Conservation (phyloP, 306 rosid species). For the Vigna trinervia region DNA sequence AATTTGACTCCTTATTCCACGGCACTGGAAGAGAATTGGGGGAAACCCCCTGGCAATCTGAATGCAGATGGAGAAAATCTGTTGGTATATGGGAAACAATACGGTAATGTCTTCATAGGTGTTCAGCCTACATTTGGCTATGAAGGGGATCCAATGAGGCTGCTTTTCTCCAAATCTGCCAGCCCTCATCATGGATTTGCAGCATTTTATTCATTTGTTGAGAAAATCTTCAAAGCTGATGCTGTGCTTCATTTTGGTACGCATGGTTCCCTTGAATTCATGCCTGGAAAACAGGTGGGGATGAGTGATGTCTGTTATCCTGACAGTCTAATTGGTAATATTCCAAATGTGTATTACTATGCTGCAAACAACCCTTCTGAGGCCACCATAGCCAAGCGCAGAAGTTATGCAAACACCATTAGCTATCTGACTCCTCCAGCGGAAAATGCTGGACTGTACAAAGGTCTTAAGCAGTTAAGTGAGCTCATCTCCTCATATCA, state of each 20-base stretch:
- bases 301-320: conserved; percentile 99
- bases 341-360: conserved; percentile 92
- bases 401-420: conserved; percentile 97
- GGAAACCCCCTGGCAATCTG: conserved; percentile 94
- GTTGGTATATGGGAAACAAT: conserved; percentile 90
- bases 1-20: conserved; percentile 78
- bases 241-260: conserved; percentile 97
- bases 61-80: conserved; percentile 98
- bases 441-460: conserved; percentile 98
- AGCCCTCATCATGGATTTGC: conserved; percentile 99
- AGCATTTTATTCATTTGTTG: conserved; percentile 89
- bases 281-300: conserved; percentile 99
- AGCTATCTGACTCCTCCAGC: conserved; percentile 99
- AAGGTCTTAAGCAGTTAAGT: conserved; percentile 95
- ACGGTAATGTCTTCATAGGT: conserved; percentile 90
- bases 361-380: conserved; percentile 98
- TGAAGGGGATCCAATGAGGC: conserved; percentile 98
- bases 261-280: conserved; percentile 97
- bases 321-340: conserved; percentile 92
- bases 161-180: conserved; percentile 97
- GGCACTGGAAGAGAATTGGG: conserved; percentile 97
- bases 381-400: conserved; percentile 97
- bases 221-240: conserved; percentile 93
- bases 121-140: conserved; percentile 99
- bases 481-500: conserved; percentile 96